A percentile compares a stretch with the other conserved stretches of the same genome.
Evolutionary conservation across 2,329 filamentous ascomycete species (phyloP).

Genomic region (Penicillium sp.): DNA sequence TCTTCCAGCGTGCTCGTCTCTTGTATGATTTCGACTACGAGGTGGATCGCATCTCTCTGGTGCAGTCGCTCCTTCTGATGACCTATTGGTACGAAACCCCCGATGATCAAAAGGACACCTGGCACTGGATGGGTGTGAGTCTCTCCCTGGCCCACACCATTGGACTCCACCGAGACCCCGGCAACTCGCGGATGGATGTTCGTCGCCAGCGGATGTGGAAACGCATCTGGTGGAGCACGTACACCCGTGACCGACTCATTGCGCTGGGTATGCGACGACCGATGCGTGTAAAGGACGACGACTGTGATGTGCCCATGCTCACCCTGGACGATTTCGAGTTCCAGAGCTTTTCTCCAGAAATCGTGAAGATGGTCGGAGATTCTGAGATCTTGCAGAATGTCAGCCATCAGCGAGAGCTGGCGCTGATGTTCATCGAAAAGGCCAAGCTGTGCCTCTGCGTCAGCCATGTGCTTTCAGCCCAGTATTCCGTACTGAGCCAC

Average conservation of each 20-base stretch:
- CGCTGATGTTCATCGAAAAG: conserved; percentile 89
- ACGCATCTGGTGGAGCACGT: conserved; percentile 97
- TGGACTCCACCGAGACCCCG: conserved; percentile 85
- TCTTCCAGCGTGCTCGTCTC: conserved; percentile 86
- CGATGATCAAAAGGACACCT: conserved; percentile 96
- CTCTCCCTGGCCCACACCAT: conserved; percentile 93
- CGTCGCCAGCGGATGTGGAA: conserved; percentile 86
- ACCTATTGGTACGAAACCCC: conserved; percentile 98
- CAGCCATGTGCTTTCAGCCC: conserved; percentile 84
- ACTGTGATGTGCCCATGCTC: conserved; percentile 93
- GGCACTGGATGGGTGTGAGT: conserved; percentile 98
- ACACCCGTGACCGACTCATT: conserved; percentile 91
- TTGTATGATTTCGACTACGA: conserved; percentile 97
- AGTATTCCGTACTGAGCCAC: conserved; percentile 89
- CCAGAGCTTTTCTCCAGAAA: conserved; percentile 68
- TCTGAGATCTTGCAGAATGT: conserved; percentile 75
- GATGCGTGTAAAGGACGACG: conserved; percentile 88
- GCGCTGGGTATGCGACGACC: conserved; percentile 92
- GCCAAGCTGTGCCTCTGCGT: conserved; percentile 88
- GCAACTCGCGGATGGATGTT: conserved; percentile 74
- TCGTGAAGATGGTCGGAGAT: conserved; percentile 70
- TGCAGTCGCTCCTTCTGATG: conserved; percentile 88
- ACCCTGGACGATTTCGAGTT: conserved; percentile 84
- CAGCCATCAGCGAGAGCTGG: conserved; percentile 76
- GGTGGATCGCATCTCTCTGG: conserved; percentile 82